Conservation (phyloP, 352 stramenopile species). For the Aphanomyces stellatus region DNA sequence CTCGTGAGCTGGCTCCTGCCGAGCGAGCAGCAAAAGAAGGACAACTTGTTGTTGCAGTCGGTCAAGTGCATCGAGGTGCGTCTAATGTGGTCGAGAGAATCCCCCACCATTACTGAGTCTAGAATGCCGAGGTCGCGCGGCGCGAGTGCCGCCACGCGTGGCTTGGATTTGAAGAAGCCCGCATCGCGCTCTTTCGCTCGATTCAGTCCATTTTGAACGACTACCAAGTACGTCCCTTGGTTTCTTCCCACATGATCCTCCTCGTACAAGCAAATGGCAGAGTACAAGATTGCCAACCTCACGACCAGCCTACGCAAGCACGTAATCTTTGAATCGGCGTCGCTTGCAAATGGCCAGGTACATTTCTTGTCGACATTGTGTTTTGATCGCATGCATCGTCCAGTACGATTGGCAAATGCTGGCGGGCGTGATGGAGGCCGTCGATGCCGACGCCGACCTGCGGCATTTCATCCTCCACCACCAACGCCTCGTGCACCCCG, state of each 20-base stretch:
- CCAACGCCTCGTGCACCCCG: constrained; percentile 28
- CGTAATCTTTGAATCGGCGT: constrained; percentile 69
- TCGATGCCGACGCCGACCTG: constrained; percentile 62
- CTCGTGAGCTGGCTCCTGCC: constrained; percentile 70
- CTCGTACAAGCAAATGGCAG: constrained; percentile 59
- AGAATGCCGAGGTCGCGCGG: constrained; percentile 52
- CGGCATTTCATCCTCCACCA: constrained; percentile 52
- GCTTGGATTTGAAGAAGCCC: constrained; percentile 47
- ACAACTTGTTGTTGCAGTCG: constrained; percentile 45
- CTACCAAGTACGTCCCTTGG: constrained; percentile 45
- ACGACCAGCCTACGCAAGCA: constrained; percentile 72
- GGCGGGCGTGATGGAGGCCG: constrained; percentile 54
- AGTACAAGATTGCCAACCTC: constrained; percentile 61
- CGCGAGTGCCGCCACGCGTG: constrained; percentile 56
- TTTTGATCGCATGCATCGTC: background rate
- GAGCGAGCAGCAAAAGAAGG: constrained; percentile 59
- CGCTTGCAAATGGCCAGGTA: constrained; percentile 76
- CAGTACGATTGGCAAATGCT: constrained; percentile 84
- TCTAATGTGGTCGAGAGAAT: background rate
- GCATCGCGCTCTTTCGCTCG: constrained; percentile 55
- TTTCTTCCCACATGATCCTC: background rate
- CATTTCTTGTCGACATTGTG: background rate
- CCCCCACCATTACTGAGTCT: background rate
- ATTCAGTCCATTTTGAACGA: constrained; percentile 66
- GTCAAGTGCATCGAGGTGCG: constrained; percentile 54